Evolutionary conservation across 2,329 filamentous ascomycete genomes (phyloP), one percentile per base, ranked within the genome.

Genomic region (Fusarium transvaalense): DNA sequence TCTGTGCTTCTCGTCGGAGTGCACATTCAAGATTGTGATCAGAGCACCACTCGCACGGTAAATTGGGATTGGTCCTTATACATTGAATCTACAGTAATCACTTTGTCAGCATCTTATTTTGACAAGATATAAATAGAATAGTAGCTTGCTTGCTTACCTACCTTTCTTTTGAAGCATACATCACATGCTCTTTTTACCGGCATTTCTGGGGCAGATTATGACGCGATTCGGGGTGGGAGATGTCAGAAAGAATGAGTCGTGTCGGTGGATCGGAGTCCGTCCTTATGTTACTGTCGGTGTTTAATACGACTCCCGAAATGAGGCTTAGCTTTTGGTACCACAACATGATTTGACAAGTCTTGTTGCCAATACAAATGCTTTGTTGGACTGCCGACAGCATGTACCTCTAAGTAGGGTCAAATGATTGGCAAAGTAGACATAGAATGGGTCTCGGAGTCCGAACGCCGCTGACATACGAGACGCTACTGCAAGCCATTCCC

Each of bases 131-230:
- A 15, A n/a, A 23, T 10, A 9, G 31, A 2, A 19, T n/a, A n/a
- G n/a, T n/a, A n/a, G n/a, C n/a, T n/a, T n/a, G n/a, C n/a, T n/a
- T n/a, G n/a, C n/a, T n/a, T n/a, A 9, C 10, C 19, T 19, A 57
- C 54, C 46, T 57, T 57, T 12, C 54, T 14, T 5, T 52, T 42
- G 13, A 42, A 57, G n/a, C 54, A 57, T 8, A 57, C 46, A n/a
- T 53, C 54, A 21, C 54, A 57, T 5, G 54, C 54, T 52, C 54
- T 8, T 13, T 57, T 57, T 5, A 51, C 14, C 8, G 54, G 54
- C 54, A 57, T 57, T 7, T 21, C 25, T 9, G 9, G 4, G 14
- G 4, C 5, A 17, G 0, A 17, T 21, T 10, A 42, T 42, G 21
- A 23, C 39, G 39, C 39, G 14, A 25, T 42, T 25, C 9, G 10